Evolutionary conservation across 192 early-diverging fungal genomes (phyloP).

Genomic region (Backusella mclennaniae): DNA sequence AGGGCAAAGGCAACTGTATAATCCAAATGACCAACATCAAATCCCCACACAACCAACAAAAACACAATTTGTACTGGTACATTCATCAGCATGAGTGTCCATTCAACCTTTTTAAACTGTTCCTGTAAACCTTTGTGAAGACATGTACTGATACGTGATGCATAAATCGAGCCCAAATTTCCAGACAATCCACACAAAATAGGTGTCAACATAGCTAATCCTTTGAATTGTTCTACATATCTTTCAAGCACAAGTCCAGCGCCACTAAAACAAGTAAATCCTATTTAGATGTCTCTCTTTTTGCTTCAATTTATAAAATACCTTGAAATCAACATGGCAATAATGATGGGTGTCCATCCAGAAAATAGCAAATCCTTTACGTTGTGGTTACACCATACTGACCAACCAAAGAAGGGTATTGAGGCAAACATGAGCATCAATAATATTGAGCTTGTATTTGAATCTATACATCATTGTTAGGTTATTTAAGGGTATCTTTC

Average conservation of each 20-base stretch:
- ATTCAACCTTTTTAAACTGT: constrained; percentile 49
- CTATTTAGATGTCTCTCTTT: not conserved
- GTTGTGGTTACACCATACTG: constrained; percentile 58
- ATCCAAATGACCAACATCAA: constrained; percentile 46
- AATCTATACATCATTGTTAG: constrained; percentile 23
- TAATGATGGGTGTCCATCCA: constrained; percentile 77
- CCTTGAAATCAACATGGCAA: constrained; percentile 74
- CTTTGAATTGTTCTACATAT: constrained; percentile 64
- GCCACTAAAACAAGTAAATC: constrained; percentile 33
- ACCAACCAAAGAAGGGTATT: constrained; percentile 46
- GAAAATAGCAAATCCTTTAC: constrained; percentile 63
- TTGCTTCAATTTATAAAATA: constrained; percentile 19
- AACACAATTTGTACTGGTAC: constrained; percentile 67
- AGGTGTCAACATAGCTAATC: constrained; percentile 66
- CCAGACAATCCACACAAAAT: constrained; percentile 68
- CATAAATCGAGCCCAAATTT: constrained; percentile 80
- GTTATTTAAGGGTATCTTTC: constrained; percentile 22
- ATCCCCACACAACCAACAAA: constrained; percentile 45
- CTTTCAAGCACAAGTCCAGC: constrained; percentile 67
- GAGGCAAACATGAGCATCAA: constrained; percentile 39
- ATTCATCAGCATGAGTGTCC: constrained; percentile 64
- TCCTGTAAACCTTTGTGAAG: constrained; percentile 55
- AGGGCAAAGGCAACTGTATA: constrained; percentile 45
- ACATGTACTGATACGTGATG: constrained; percentile 71
- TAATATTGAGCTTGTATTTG: constrained; percentile 38